Conservation (phyloP, 164 flowering plant species). For the Tinospora cordifolia region DNA sequence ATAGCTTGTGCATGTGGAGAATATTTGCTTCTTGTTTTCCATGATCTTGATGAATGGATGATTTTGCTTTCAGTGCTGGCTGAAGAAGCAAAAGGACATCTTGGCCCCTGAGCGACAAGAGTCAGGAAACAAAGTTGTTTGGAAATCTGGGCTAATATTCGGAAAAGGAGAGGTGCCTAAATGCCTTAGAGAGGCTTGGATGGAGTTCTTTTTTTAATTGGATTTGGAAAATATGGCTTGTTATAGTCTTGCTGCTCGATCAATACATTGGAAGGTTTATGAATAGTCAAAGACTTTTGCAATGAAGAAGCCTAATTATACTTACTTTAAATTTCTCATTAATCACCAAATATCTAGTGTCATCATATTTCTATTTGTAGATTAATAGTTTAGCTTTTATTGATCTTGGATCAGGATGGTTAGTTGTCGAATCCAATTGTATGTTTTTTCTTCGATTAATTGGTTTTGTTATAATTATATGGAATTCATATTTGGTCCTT, state of each 20-base stretch:
- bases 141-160: constrained; percentile 92
- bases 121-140: constrained; percentile 38
- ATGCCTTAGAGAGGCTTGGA: background rate
- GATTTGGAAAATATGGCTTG: too few relatives aligned
- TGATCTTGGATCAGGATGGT: background rate
- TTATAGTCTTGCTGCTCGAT: background rate
- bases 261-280: too few relatives aligned
- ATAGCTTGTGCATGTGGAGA: too few relatives aligned
- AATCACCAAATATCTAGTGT: too few relatives aligned
- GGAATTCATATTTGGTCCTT: too few relatives aligned
- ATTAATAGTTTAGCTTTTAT: background rate
- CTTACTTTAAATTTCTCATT: too few relatives aligned
- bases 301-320: too few relatives aligned
- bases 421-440: background rate
- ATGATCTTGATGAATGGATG: too few relatives aligned
- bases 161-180: constrained; percentile 76
- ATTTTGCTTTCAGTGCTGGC: constrained; percentile 76
- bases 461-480: background rate
- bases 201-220: background rate
- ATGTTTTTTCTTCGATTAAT: too few relatives aligned
- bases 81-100: constrained; percentile 86
- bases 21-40: too few relatives aligned
- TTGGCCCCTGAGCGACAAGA: constrained; percentile 65
- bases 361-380: background rate
- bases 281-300: too few relatives aligned